These are phyloP conservation scores for Citrus cavaleriei DNA, from an alignment of 345 rosid genomes.

Conservation along the genomic window DNA sequence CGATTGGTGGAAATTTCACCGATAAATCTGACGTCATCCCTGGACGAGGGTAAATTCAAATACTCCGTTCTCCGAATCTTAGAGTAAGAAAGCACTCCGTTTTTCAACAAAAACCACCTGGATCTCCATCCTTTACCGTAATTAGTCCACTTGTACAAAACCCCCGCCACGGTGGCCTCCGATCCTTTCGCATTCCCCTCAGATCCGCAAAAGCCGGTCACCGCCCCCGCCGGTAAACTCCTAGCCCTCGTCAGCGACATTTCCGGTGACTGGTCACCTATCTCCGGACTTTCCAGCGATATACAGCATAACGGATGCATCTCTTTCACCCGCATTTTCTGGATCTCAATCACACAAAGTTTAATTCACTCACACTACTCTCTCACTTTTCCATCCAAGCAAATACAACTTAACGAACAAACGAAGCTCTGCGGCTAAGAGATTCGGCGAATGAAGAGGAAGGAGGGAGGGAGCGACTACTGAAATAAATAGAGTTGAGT, in stretches of 20 bases:
- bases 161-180: slow-evolving; percentile 72
- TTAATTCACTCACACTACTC: neutral
- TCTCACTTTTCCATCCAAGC: neutral
- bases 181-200: slow-evolving; percentile 49
- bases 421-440: slow-evolving; percentile 41
- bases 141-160: slow-evolving; percentile 94
- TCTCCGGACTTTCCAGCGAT: slow-evolving; percentile 65
- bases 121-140: slow-evolving; percentile 99
- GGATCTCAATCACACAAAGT: slow-evolving; percentile 24
- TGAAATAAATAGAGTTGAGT: slow-evolving; percentile 19
- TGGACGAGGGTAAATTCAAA: slow-evolving; percentile 40
- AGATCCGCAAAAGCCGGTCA: slow-evolving; percentile 37
- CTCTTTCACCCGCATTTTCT: slow-evolving; percentile 84
- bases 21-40: slow-evolving; percentile 68
- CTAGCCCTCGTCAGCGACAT: slow-evolving; percentile 45
- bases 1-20: slow-evolving; percentile 63
- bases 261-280: slow-evolving; percentile 64
- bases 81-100: slow-evolving; percentile 79
- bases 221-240: slow-evolving; percentile 59
- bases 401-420: neutral
- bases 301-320: slow-evolving; percentile 94
- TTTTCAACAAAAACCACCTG: slow-evolving; percentile 81
- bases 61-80: slow-evolving; percentile 71
- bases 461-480: slow-evolving; percentile 18
- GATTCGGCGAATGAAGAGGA: slow-evolving; percentile 27